Conservation (phyloP, 2,329 filamentous ascomycete species). For the Aureobasidium sp. region DNA sequence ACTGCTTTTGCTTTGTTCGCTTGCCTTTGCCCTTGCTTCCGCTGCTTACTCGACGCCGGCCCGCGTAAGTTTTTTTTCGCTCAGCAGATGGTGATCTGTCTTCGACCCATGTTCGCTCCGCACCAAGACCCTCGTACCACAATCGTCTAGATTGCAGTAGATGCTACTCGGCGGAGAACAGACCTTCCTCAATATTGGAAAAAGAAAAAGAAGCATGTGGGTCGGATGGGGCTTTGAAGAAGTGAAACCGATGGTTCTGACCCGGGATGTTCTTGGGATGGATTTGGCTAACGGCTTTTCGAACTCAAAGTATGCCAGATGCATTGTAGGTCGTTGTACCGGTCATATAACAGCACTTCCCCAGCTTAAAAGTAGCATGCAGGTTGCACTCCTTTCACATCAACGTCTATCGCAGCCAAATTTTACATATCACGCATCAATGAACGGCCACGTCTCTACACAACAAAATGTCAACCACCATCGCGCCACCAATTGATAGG, state of each 20-base stretch:
- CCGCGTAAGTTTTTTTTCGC: constrained; percentile 10
- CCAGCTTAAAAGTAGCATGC: constrained; percentile 9
- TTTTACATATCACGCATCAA: constrained; percentile 5
- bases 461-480: constrained; percentile 3
- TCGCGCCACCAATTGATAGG: constrained; percentile 6
- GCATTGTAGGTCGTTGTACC: constrained; percentile 13
- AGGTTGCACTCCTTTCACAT: constrained; percentile 12
- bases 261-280: neutral
- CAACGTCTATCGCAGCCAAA: constrained; percentile 12
- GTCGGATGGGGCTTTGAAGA: constrained; percentile 2
- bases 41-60: constrained; percentile 10
- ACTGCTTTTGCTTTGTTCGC: constrained; percentile 12
- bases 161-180: constrained; percentile 7
- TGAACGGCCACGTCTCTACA: constrained; percentile 6
- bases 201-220: constrained; percentile 13
- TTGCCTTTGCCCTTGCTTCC: neutral
- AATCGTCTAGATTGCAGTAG: constrained; percentile 14
- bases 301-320: constrained; percentile 9
- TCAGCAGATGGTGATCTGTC: constrained; percentile 10
- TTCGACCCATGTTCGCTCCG: constrained; percentile 5
- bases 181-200: constrained; percentile 7
- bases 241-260: constrained; percentile 6
- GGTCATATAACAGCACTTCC: constrained; percentile 14
- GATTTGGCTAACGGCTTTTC: constrained; percentile 10
- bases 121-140: constrained; percentile 8